Evolutionary conservation across 441 rosid species (phyloP), one percentile per base, ranked within the genome.

Genomic region (Mallotus japonicus): DNA sequence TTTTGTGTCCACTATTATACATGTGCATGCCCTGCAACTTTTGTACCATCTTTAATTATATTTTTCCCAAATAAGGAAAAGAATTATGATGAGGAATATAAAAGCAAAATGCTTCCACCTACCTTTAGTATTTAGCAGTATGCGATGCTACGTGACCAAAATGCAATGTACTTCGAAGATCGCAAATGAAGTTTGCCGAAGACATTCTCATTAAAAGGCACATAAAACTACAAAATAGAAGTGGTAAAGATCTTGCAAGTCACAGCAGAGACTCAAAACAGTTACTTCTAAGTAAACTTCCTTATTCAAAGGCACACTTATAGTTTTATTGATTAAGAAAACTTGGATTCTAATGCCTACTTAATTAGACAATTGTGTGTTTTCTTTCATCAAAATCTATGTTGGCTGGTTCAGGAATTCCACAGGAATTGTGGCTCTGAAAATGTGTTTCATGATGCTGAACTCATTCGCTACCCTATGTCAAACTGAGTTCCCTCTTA

Each of bases 241-340:
- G 20, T 13, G 14, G 49, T 46, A 24, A 57, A 65, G 13, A 32
- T 8, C 8, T 1, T 3, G 28, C 37, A 53, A 12, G 32, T 28
- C 32, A 2, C 32, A 28, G 42, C 24, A 54, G 9, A 32, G 16
- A 3, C 17, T 50, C 6, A 34, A 44, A 63, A 11, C 28, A 24
- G 28, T 24, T 24, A 24, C 12, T 16, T 12, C 2, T 22, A 37
- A 61, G 44, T 60, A 40, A 4, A 73, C 63, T 73, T n/a, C 6
- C 65, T 44, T 75, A 46, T 75, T 69, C 73, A 5, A 34, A 44
- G 42, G 42, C 62, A 19, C 61, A 47, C 28, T 62, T 54, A 40
- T n/a, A 51, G 17, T 54, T 59, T 58, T 19, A 17, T 12, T 24
- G 28, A 24, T 24, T 24, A 24, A 44, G 17, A 42, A 19, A 57